Conservation (phyloP, 2,329 filamentous ascomycete species). For the Chaetomium globosum region DNA sequence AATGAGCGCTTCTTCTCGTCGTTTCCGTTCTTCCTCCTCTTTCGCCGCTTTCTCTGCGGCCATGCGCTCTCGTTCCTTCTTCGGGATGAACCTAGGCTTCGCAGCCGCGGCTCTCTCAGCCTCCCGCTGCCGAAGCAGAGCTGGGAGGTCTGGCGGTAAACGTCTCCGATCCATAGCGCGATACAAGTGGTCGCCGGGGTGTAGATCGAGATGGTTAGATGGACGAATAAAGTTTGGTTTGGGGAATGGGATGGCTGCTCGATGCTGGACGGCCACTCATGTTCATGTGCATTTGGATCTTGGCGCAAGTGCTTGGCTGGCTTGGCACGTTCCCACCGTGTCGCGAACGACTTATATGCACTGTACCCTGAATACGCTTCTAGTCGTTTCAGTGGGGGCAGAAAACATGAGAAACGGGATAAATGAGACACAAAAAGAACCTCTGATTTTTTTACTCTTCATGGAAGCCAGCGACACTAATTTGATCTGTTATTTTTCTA, state of each 20-base stretch:
- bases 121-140: slow-evolving; percentile 69
- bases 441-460: no score
- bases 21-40: slow-evolving; percentile 56
- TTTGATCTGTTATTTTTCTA: no score
- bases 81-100: slow-evolving; percentile 67
- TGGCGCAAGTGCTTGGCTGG: no score
- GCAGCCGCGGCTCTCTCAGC: slow-evolving; percentile 57
- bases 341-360: no score
- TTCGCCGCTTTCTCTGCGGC: slow-evolving; percentile 77
- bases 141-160: slow-evolving; percentile 46
- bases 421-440: no score
- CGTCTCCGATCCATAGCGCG: slow-evolving; percentile 30
- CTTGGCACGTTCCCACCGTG: no score
- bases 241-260: background rate
- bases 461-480: no score
- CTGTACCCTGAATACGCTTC: no score
- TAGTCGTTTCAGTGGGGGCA: no score
- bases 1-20: slow-evolving; percentile 28
- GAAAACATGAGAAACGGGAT: no score
- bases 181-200: background rate
- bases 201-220: background rate
- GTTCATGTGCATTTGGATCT: no score
- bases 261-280: background rate
- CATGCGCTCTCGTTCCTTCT: slow-evolving; percentile 76
- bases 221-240: background rate